Evolutionary conservation across 257 asterid genomes (phyloP).

Genomic region (Solanum chiquidenum): DNA sequence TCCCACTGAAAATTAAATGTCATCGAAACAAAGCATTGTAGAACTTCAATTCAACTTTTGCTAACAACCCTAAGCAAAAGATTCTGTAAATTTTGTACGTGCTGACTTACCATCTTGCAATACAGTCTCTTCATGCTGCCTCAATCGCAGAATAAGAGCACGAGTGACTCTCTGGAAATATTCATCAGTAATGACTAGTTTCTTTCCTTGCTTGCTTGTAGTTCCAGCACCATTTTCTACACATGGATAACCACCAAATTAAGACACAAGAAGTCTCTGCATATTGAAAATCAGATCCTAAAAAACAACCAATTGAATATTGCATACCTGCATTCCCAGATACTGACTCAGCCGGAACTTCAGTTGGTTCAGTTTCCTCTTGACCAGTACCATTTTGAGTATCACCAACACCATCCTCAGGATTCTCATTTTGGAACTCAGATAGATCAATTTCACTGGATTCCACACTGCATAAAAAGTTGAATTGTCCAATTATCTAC

Average conservation of each 20-base stretch:
- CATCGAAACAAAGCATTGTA: background rate
- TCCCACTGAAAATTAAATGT: background rate
- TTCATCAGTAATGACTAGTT: constrained; percentile 66
- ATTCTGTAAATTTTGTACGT: background rate
- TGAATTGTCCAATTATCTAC: background rate
- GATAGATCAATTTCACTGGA: constrained; percentile 90
- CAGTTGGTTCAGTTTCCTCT: constrained; percentile 17
- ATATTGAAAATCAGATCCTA: background rate
- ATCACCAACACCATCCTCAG: constrained; percentile 22
- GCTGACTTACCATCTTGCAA: constrained; percentile 41
- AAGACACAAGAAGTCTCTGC: background rate
- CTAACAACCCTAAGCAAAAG: background rate
- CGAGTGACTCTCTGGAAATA: constrained; percentile 86
- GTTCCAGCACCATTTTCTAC: constrained; percentile 49
- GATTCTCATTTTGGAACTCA: constrained; percentile 75
- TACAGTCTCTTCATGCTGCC: constrained; percentile 77
- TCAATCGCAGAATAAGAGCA: constrained; percentile 71
- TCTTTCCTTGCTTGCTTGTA: constrained; percentile 48
- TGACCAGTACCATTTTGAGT: constrained; percentile 26
- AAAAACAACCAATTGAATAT: background rate
- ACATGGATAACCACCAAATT: constrained; percentile 4
- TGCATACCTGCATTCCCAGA: constrained; percentile 27
- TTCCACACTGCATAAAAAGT: constrained; percentile 65
- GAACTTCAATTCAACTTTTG: background rate
- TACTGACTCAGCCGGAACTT: constrained; percentile 34